Conservation (phyloP, 2,329 filamentous ascomycete species). For the Claviceps maximensis region DNA sequence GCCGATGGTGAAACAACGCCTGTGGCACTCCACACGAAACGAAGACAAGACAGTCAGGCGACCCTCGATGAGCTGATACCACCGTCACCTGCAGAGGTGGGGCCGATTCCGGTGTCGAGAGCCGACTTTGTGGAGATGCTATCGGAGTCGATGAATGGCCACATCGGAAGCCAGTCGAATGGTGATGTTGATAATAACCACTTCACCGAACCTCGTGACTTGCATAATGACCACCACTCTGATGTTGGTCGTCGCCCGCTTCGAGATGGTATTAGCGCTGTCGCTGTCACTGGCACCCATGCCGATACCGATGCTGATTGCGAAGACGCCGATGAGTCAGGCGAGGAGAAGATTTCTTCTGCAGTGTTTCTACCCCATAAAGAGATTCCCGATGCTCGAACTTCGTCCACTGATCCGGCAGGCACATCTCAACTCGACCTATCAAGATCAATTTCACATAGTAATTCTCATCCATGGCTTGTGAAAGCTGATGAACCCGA, state of each 20-base stretch:
- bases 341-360: conserved; percentile 77
- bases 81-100: conserved; percentile 11
- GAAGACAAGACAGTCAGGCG: conserved; percentile 11
- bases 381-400: conserved; percentile 27
- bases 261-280: not conserved
- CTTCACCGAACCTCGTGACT: not conserved
- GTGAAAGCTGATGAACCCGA: conserved; percentile 43
- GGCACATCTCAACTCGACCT: conserved; percentile 32
- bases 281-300: not conserved
- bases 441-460: conserved; percentile 28
- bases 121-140: conserved; percentile 18
- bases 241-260: conserved; percentile 11
- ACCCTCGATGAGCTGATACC: conserved; percentile 10
- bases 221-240: conserved; percentile 11
- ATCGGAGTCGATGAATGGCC: conserved; percentile 26
- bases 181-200: not conserved
- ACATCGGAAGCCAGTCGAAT: conserved; percentile 23
- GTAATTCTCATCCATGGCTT: conserved; percentile 37
- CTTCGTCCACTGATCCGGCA: conserved; percentile 17
- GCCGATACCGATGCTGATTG: conserved; percentile 9
- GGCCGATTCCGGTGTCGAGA: conserved; percentile 12
- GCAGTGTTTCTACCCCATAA: conserved; percentile 73
- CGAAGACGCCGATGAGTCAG: conserved; percentile 44
- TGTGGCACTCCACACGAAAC: conserved; percentile 8
- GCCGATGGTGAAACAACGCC: conserved; percentile 5